Conservation (phyloP, 768 basidiomycete genomes). For the Leccinellum albellum region DNA sequence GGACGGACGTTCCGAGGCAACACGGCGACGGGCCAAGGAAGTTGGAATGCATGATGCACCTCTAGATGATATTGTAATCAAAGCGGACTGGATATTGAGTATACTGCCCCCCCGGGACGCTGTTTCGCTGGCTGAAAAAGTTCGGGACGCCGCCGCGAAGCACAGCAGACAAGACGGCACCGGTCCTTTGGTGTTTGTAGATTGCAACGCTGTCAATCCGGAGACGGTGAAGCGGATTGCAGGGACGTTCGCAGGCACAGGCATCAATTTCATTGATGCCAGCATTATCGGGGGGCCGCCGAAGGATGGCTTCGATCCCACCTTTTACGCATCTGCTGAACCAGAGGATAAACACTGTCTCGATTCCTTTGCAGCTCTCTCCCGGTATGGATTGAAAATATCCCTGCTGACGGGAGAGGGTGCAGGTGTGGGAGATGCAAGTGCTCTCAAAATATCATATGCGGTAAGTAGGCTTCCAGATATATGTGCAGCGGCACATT, state of each 20-base stretch:
- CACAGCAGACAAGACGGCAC: background rate
- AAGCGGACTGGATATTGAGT: slow-evolving; percentile 48
- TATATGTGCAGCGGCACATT: background rate
- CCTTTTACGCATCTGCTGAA: slow-evolving; percentile 50
- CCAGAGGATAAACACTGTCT: slow-evolving; percentile 30
- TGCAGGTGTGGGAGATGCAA: slow-evolving; percentile 52
- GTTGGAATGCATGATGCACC: slow-evolving; percentile 47
- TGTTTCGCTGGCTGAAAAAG: slow-evolving; percentile 38
- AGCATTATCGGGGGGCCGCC: slow-evolving; percentile 58
- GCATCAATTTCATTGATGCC: slow-evolving; percentile 50
- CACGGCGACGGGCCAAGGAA: slow-evolving; percentile 45
- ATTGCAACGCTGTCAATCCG: slow-evolving; percentile 59
- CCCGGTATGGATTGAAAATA: slow-evolving; percentile 44
- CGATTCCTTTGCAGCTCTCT: slow-evolving; percentile 39
- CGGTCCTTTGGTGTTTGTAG: slow-evolving; percentile 39
- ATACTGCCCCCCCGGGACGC: slow-evolving; percentile 59
- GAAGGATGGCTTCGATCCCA: slow-evolving; percentile 44
- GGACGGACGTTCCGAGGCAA: slow-evolving; percentile 49
- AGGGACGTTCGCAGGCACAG: slow-evolving; percentile 37
- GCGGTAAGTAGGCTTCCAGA: slow-evolving; percentile 38
- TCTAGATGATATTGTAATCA: slow-evolving; percentile 34
- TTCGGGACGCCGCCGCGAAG: slow-evolving; percentile 7
- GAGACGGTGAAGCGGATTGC: slow-evolving; percentile 47
- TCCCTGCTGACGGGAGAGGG: slow-evolving; percentile 45
- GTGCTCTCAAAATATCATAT: slow-evolving; percentile 63